Conservation (phyloP, 345 rosid genomes). For the Turritis glabra region DNA sequence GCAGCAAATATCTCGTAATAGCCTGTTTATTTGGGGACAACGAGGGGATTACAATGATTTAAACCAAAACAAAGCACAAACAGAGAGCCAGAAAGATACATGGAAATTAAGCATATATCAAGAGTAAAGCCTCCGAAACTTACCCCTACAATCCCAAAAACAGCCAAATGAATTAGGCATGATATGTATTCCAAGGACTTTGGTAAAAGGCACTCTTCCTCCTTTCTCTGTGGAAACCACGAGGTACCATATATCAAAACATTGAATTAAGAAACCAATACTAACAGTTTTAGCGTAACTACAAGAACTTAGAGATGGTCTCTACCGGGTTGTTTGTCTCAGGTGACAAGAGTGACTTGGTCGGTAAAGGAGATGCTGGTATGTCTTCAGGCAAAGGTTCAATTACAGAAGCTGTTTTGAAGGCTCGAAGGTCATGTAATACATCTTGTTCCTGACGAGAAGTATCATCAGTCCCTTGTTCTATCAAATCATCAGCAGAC, state of each 20-base stretch:
- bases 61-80: slow-evolving; percentile 13
- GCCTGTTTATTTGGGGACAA: slow-evolving; percentile 51
- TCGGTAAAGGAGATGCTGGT: slow-evolving; percentile 48
- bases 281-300: neutral
- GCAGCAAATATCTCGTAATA: slow-evolving; percentile 68
- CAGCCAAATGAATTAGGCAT: slow-evolving; percentile 61
- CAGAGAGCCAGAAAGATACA: slow-evolving; percentile 2
- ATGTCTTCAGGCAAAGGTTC: slow-evolving; percentile 48
- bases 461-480: slow-evolving; percentile 40
- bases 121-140: neutral
- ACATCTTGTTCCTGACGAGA: slow-evolving; percentile 32
- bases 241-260: slow-evolving; percentile 17
- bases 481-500: slow-evolving; percentile 45
- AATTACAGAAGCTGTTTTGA: slow-evolving; percentile 35
- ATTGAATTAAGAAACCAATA: slow-evolving; percentile 11
- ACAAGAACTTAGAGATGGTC: neutral
- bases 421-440: slow-evolving; percentile 31
- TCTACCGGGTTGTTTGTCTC: slow-evolving; percentile 31
- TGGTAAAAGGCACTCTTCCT: slow-evolving; percentile 44
- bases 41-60: neutral
- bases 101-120: neutral
- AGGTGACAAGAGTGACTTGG: slow-evolving; percentile 45
- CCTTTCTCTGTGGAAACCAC: slow-evolving; percentile 41
- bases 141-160: slow-evolving; percentile 88
- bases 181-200: slow-evolving; percentile 53